These are phyloP conservation scores for Pseudogymnoascus sp. DNA, from an alignment of 2,329 filamentous ascomycete species.

Conservation along the genomic window DNA sequence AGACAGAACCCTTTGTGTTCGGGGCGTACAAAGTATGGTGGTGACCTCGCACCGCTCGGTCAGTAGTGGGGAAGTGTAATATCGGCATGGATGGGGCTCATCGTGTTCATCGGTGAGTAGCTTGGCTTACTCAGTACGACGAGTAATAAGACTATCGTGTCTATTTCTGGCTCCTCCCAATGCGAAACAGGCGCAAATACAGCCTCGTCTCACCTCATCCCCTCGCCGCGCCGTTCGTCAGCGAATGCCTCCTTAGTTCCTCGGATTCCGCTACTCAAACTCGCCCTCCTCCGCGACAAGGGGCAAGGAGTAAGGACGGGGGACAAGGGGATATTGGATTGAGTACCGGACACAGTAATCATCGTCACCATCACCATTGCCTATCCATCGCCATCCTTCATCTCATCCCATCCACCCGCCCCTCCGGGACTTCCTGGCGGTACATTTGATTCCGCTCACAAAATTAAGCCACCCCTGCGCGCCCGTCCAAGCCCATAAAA, in stretches of 20 bases:
- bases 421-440: not conserved
- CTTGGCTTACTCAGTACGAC: not conserved
- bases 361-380: not conserved
- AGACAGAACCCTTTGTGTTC: not conserved
- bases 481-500: not conserved
- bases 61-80: not conserved
- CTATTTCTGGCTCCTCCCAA: not conserved
- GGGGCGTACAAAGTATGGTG: not conserved
- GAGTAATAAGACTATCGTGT: not conserved
- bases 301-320: not conserved
- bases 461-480: not conserved
- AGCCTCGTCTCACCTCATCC: not conserved
- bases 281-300: not conserved
- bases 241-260: not conserved
- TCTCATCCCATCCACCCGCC: not conserved
- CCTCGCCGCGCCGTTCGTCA: not conserved
- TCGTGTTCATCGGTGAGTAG: not conserved
- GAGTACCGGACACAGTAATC: not conserved
- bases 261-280: not conserved
- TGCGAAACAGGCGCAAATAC: not conserved
- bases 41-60: not conserved
- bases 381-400: not conserved
- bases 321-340: not conserved
- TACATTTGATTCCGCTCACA: not conserved
- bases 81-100: not conserved